Base-by-base conservation (phyloP, 805 yeast genomes). In the Candida piceae region DNA sequence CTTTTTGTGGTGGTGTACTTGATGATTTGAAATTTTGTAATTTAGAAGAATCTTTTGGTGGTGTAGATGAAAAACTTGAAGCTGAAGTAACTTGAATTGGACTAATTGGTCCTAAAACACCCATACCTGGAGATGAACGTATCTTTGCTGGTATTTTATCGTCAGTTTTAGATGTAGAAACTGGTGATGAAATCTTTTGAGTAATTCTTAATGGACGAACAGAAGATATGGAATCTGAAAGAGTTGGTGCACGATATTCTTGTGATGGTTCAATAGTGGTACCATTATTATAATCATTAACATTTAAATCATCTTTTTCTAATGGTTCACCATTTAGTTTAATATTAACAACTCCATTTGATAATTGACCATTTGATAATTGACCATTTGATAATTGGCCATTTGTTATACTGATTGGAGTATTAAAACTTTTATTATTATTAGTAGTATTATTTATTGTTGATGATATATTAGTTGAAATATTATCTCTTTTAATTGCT, bases 151-250 rank as follows among this genome's bases (percentile, higher is more conserved):
- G 41, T 30, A 21, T 26, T 29, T 15, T 16, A 8, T 27, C 29
- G 11, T 22, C 16, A 5, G 20, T 12, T 16, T 16, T 16, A 29
- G 32, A 15, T 7, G 16, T 17, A 24, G 11, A 3, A 15, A 5
- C 36, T 11, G 48, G 49, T 16, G 49, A 52, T 8, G 56, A 54
- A 43, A 71, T 58, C 49, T 73, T 78, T 52, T 76, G 79, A 0
- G 84, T 72, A 63, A 82, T 79, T 57, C 76, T 76, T 49, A 83
- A 63, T 0, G 89, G 89, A 55, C 84, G 74, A 1, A 78, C 86
- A 1, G 76, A 78, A 5, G 76, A 64, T 12, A 41, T 40, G 7
- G 49, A 29, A 11, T 48, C 52, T 19, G 40, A 46, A 20, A 37
- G 32, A 9, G 39, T 15, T 9, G 53, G 41, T 9, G 49, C 39